Evolutionary conservation across 2,329 filamentous ascomycete genomes (phyloP), one percentile per base, ranked within the genome.

Genomic region (Colletotrichum tropicicola): DNA sequence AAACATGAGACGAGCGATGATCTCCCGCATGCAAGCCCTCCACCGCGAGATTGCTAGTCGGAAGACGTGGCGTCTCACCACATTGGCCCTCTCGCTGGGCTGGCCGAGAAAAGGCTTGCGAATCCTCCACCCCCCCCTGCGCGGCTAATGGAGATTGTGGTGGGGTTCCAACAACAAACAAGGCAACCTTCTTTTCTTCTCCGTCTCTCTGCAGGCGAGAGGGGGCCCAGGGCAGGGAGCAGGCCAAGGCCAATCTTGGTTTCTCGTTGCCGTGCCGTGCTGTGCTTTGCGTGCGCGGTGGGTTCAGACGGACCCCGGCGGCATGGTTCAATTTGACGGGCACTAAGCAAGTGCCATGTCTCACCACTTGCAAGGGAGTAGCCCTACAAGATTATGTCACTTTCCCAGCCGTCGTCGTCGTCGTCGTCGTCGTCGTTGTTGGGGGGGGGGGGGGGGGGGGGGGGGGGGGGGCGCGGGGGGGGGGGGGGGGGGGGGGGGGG

Each of bases 21-120:
- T 65, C 57, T 61, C 61, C 61, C 61, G 61, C 48, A 65, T 61
- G 61, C 61, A 55, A 61, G 57, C 44, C 61, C 54, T 65, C 57
- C 61, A 61, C 57, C 52, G 32, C 49, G 39, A 49, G 52, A 61
- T 55, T 61, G 45, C 9, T 6, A 55, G 30, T 12, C 23, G 32
- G 35, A 27, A 57, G 27, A 37, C 13, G 58, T 39, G 49, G 35
- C 37, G 61, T 65, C 61, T 65, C 41, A 49, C 32, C 43, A 54
- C 43, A 17, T 15, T 35, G 41, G 32, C 37, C 10, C 17, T 43
- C 13, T 25, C 5, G 9, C 30, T 35, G 30, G 32, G n/a, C 30
- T 47, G 41, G n/a, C 25, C 10, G 5, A 35, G 32, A 19, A 37
- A 37, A 17, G 53, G 27, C 41, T 37, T 57, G 27, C 53, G 28